A percentile compares a stretch with the other conserved stretches of the same genome.
phyloP scores from a whole-genome alignment of 176 grass and related monocot species.

The Chrysopogon serrulatus region DNA sequence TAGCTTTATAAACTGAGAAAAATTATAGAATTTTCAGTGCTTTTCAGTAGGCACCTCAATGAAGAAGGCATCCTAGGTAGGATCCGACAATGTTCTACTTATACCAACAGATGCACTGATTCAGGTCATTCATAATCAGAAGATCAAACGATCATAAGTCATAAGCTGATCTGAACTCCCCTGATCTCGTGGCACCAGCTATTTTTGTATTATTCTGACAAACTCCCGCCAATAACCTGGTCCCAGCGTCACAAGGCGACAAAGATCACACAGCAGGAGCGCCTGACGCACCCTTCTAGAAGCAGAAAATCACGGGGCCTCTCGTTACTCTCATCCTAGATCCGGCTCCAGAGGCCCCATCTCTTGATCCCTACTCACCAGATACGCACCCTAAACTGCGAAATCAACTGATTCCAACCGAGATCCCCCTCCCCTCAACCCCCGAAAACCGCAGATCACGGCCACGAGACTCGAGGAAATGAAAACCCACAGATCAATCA shows the following conservation, averaged over 20 bases:
- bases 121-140: background rate
- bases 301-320: background rate
- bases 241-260: background rate
- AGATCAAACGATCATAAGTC: background rate
- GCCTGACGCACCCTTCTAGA: background rate
- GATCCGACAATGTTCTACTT: background rate
- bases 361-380: background rate
- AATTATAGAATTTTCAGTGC: background rate
- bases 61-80: background rate
- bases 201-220: background rate
- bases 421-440: background rate
- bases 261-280: background rate
- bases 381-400: background rate
- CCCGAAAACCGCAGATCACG: background rate
- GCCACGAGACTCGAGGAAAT: background rate
- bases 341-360: background rate
- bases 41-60: background rate
- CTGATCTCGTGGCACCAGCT: slow-evolving; percentile 2
- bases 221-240: background rate
- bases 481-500: background rate
- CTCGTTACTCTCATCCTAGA: background rate
- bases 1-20: background rate
- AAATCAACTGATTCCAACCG: background rate
- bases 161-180: background rate
- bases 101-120: background rate